Percentiles rank a stretch among this genome's conserved stretches.
These are phyloP conservation scores for Sextonia rubra DNA, from an alignment of 164 flowering plant species.

Conservation along the genomic window DNA sequence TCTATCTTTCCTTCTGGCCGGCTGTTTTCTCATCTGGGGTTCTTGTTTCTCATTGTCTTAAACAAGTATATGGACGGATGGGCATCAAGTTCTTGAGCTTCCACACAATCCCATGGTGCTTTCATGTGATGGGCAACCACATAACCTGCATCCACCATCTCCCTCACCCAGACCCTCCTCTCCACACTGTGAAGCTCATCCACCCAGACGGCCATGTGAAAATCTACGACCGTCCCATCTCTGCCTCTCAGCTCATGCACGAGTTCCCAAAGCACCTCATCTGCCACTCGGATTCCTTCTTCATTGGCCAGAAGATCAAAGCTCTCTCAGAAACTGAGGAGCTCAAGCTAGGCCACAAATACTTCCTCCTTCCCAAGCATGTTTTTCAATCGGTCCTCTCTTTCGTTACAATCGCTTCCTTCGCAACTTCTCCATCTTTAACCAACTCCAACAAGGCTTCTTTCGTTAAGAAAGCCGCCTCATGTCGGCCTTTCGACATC, in stretches of 20 bases:
- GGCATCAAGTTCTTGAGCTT: slow-evolving; percentile 20
- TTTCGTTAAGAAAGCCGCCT: slow-evolving; percentile 27
- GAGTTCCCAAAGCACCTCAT: slow-evolving; percentile 56
- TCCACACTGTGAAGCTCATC: slow-evolving; percentile 38
- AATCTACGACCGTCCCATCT: slow-evolving; percentile 46
- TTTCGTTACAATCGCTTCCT: slow-evolving; percentile 52
- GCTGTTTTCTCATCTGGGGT: background rate
- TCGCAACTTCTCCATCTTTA: slow-evolving; percentile 17
- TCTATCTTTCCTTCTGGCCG: background rate
- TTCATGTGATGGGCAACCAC: slow-evolving; percentile 22
- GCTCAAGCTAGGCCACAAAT: slow-evolving; percentile 58
- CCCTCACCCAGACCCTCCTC: slow-evolving; percentile 4
- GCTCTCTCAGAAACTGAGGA: slow-evolving; percentile 40
- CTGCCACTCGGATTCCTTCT: slow-evolving; percentile 57
- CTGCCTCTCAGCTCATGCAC: slow-evolving; percentile 45
- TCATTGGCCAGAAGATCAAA: slow-evolving; percentile 64
- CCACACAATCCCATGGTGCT: slow-evolving; percentile 26
- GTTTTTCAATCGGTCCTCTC: slow-evolving; percentile 57
- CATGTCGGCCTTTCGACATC: slow-evolving; percentile 43
- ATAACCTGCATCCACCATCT: slow-evolving; percentile 18
- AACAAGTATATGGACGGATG: slow-evolving; percentile 6
- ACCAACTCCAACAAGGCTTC: background rate
- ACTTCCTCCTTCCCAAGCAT: slow-evolving; percentile 57
- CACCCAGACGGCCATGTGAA: slow-evolving; percentile 44
- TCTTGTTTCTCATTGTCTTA: no score